phyloP scores from a whole-genome alignment of 768 basidiomycete species.

The Trametes maxima region DNA sequence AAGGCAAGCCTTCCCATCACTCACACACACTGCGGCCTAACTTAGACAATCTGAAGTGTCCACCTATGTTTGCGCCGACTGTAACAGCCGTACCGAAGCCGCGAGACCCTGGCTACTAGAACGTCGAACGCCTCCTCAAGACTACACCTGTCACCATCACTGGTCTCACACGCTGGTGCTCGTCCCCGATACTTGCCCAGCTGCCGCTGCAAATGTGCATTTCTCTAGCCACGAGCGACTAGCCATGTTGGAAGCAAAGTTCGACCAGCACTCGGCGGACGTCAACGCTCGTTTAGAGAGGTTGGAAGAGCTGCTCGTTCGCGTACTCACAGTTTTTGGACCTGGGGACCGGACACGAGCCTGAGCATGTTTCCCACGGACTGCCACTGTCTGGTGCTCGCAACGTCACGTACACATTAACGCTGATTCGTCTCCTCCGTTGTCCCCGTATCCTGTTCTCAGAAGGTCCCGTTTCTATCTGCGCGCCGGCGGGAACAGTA shows the following conservation, averaged over 20 bases:
- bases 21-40: too few species aligned
- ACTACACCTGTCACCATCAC: background rate
- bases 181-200: background rate
- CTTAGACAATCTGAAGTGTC: background rate
- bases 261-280: background rate
- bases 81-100: background rate
- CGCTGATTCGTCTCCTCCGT: too few species aligned
- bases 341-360: too few species aligned
- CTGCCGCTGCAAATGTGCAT: background rate
- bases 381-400: too few species aligned
- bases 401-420: too few species aligned
- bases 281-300: background rate
- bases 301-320: background rate
- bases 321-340: background rate
- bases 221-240: background rate
- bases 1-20: background rate
- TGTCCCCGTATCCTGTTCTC: too few species aligned
- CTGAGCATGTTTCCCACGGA: too few species aligned
- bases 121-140: background rate
- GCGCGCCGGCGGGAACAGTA: too few species aligned
- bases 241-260: background rate
- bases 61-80: background rate
- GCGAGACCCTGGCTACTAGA: background rate
- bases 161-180: constrained; percentile 3
- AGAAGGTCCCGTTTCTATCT: too few species aligned